Evolutionary conservation across 805 yeast species (phyloP).

Genomic region (Lipomyces chichibuensis): DNA sequence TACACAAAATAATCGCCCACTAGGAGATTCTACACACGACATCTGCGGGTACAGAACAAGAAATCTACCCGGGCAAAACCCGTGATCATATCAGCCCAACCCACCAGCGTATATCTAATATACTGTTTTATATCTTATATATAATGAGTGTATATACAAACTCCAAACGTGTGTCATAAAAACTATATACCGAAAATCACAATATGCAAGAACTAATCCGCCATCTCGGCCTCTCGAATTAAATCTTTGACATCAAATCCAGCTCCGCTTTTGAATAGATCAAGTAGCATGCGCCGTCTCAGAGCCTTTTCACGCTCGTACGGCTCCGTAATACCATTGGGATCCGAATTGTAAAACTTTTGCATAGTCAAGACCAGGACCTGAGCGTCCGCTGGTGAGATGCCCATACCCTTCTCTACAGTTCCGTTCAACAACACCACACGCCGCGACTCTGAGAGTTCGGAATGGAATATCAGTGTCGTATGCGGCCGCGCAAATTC

Average conservation of each 20-base stretch:
- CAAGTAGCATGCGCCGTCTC: constrained; percentile 52
- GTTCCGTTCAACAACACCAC: constrained; percentile 84
- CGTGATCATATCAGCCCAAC: too few species aligned
- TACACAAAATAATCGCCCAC: too few species aligned
- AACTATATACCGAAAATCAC: background rate
- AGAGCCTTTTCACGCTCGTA: constrained; percentile 54
- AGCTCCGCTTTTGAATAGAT: constrained; percentile 71
- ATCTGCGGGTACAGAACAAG: too few species aligned
- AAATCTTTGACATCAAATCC: constrained; percentile 67
- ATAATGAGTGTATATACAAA: background rate
- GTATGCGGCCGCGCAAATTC: constrained; percentile 97
- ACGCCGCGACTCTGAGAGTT: constrained; percentile 60
- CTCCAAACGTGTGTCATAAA: background rate
- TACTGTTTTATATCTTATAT: too few species aligned
- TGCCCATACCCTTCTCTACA: constrained; percentile 65
- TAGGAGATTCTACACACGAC: too few species aligned
- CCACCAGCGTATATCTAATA: too few species aligned
- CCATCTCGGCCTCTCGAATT: constrained; percentile 70
- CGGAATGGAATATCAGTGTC: constrained; percentile 83
- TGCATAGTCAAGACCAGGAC: constrained; percentile 74
- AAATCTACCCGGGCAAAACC: too few species aligned
- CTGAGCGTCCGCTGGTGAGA: constrained; percentile 77
- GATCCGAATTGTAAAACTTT: constrained; percentile 59
- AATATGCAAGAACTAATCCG: constrained; percentile 50
- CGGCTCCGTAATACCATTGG: constrained; percentile 57